Base-by-base conservation (phyloP, 371 early-diverging fungal genomes). In the Apophysomyces ossiformis region DNA sequence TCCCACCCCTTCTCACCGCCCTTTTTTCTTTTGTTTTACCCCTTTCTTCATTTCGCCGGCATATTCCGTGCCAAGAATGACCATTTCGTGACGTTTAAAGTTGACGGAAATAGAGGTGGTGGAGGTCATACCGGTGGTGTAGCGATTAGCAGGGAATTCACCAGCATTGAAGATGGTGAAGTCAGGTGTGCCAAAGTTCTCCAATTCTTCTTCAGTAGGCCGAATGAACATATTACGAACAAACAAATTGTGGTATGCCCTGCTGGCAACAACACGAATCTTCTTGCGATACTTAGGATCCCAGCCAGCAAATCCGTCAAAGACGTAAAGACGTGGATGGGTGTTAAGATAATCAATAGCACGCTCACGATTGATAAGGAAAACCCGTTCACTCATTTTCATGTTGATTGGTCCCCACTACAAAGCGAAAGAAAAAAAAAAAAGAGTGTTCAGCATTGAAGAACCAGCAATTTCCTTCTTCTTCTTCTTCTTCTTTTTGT, bases 31-130 rank as follows among this genome's bases (percentile, higher is more conserved):
- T 32, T 63, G 37, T 65, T 68, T 75, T 77, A 89, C 85, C 65
- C 98, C 98, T 89, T 98, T 98, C 87, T 97, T 98, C 98, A 98
- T 98, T 85, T 98, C 98, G 67, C 98, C 98, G 58, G 98, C 98
- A 72, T 98, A 98, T 77, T 96, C 93, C 65, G 97, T 95, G 61
- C 98, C 98, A 47, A 98, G 89, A 68, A 98, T 97, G 61, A 98
- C 96, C 86, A 90, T 85, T 69, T 89, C 89, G 9, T 71, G 70
- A 47, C 86, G 84, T 62, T 90, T 89, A 70, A 98, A 98, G 85
- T 93, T 92, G 78, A 98, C 83, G 18, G 95, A 86, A 58, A 98
- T 90, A 39, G 92, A 92, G 58, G 98, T 98, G 68, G 91, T 89
- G 43, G 95, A 95, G 60, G 96, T 96, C 97, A 98, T 97, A 57